Conservation (phyloP, 2,329 filamentous ascomycete genomes). For the Fusarium secorum region DNA sequence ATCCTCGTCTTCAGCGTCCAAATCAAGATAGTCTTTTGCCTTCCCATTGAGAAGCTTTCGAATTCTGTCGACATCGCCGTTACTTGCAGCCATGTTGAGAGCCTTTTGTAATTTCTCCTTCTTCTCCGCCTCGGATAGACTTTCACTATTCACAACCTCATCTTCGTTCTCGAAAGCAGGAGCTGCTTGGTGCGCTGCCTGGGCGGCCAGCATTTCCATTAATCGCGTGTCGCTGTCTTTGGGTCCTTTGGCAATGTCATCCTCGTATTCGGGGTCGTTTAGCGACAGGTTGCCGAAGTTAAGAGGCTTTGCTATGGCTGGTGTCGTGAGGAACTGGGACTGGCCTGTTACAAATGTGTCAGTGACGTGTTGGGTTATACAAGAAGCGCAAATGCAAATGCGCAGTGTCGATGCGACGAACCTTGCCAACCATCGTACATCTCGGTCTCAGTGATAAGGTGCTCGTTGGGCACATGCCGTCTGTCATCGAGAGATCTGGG, state of each 20-base stretch:
- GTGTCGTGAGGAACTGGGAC: slow-evolving; percentile 92
- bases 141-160: slow-evolving; percentile 76
- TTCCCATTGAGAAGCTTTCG: slow-evolving; percentile 76
- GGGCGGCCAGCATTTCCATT: slow-evolving; percentile 95
- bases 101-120: slow-evolving; percentile 82
- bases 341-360: slow-evolving; percentile 68
- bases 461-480: slow-evolving; percentile 68
- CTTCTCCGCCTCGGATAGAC: slow-evolving; percentile 79
- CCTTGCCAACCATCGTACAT: slow-evolving; percentile 99
- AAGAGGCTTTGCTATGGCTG: slow-evolving; percentile 82
- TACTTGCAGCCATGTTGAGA: slow-evolving; percentile 94
- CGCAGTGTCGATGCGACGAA: slow-evolving; percentile 45
- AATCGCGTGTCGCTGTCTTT: slow-evolving; percentile 84
- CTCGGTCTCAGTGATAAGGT: slow-evolving; percentile 81
- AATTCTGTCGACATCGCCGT: slow-evolving; percentile 87
- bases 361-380: slow-evolving; percentile 37
- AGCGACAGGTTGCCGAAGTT: slow-evolving; percentile 83
- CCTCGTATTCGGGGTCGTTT: slow-evolving; percentile 79
- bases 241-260: slow-evolving; percentile 61
- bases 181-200: slow-evolving; percentile 81
- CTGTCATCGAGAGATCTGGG: slow-evolving; percentile 93
- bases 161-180: slow-evolving; percentile 81
- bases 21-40: slow-evolving; percentile 78
- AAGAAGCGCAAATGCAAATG: slow-evolving; percentile 21
- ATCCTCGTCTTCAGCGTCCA: slow-evolving; percentile 90